Conservation (phyloP, 768 basidiomycete species). For the Boletus subcaerulescens region DNA sequence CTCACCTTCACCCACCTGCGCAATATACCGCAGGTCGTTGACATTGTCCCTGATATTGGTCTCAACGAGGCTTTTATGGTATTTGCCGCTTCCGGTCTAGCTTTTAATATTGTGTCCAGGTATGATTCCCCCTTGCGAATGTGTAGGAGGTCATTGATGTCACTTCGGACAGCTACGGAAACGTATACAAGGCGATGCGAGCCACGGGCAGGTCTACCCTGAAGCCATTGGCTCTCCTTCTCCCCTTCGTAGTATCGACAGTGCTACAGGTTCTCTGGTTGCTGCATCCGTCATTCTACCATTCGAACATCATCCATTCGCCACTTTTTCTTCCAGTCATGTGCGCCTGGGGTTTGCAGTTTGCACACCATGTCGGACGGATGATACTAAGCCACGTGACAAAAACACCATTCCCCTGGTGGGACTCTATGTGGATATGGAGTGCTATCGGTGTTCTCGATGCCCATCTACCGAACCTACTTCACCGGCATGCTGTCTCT, state of each 20-base stretch:
- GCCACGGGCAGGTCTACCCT: constrained; percentile 41
- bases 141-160: constrained; percentile 1
- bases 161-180: constrained; percentile 56
- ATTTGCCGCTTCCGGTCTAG: constrained; percentile 65
- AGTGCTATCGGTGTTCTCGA: constrained; percentile 75
- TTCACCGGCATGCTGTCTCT: constrained; percentile 55
- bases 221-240: constrained; percentile 65
- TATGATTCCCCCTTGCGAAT: constrained; percentile 19
- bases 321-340: constrained; percentile 83
- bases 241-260: constrained; percentile 76
- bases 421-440: constrained; percentile 87
- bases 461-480: constrained; percentile 70
- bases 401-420: constrained; percentile 75
- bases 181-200: constrained; percentile 67
- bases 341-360: constrained; percentile 95
- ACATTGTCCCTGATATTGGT: constrained; percentile 59
- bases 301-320: constrained; percentile 72
- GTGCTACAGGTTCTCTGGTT: constrained; percentile 83
- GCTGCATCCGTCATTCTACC: constrained; percentile 56
- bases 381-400: constrained; percentile 96
- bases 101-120: constrained; percentile 79
- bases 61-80: constrained; percentile 89
- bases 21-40: constrained; percentile 43
- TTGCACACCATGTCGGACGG: constrained; percentile 64
- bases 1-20: constrained; percentile 58